Base-by-base conservation (phyloP, 176 grass and related monocot species). In the Oryza meyeriana region DNA sequence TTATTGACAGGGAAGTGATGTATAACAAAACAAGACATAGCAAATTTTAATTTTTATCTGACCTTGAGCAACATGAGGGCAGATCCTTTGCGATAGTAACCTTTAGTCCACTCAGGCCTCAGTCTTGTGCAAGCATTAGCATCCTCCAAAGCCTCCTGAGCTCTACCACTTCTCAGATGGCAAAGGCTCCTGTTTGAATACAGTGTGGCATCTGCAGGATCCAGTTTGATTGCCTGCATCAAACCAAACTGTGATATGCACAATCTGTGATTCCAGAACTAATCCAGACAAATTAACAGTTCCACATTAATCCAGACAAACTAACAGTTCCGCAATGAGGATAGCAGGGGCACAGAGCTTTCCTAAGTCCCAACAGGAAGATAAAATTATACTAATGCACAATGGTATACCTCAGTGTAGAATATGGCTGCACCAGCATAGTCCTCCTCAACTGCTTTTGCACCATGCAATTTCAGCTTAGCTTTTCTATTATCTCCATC, bases 381-480 rank as follows among this genome's bases (percentile, higher is more conserved):
- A n/a, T 63, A 39, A 9, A 16, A 11, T 61, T 36, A 40, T 77
- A 12, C n/a, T 45, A 78, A 16, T 79, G 32, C 31, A 64, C 7
- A 9, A 31, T n/a, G 20, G 38, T 48, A 57, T 86, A 80, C 84
- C 76, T 86, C 59, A 3, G 59, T 57, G 44, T 86, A 86, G 58
- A 76, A 79, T 40, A 73, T 86, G 30, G 25, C 25, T 73, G 84
- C 76, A 5, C 31, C 33, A n/a, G 24, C 29, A 65, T 86, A 86
- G 32, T 79, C 69, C 12, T 25, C 12, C 33, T 36, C 20, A 79
- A 79, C 59, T 57, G 41, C 76, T 79, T 80, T 28, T 32, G 32
- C 76, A 73, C 76, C 84, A 66, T 40, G 59, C 30, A 72, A 57
- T 65, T 80, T 80, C 84, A 86, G 69, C 76, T 73, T 11, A 73